Percentiles rank a stretch among this genome's conserved stretches.
Evolutionary conservation across 2,329 filamentous ascomycete species (phyloP).

Genomic region (Aspergillus sp.): DNA sequence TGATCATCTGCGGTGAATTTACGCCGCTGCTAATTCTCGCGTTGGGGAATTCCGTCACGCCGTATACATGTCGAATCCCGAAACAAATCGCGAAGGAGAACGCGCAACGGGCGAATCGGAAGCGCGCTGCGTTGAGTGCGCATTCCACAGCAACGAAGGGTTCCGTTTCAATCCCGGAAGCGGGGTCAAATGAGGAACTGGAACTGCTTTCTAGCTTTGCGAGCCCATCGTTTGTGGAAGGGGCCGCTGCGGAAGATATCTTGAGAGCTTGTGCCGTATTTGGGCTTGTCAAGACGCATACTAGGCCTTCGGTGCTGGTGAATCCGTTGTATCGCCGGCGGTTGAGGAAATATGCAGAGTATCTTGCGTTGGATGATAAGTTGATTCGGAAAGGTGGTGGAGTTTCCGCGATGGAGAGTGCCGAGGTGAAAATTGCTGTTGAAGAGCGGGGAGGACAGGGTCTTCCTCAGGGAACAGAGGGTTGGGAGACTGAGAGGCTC

Average conservation of each 20-base stretch:
- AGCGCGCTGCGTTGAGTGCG: conserved; percentile 24
- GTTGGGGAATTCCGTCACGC: conserved; percentile 68
- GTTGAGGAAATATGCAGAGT: conserved; percentile 57
- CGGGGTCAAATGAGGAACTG: conserved; percentile 31
- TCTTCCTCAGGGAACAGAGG: conserved; percentile 22
- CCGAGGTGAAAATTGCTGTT: conserved; percentile 70
- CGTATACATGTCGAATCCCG: conserved; percentile 80
- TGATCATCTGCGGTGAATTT: conserved; percentile 81
- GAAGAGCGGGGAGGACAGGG: conserved; percentile 62
- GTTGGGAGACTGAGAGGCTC: conserved; percentile 26
- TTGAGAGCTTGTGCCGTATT: conserved; percentile 37
- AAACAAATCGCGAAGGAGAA: conserved; percentile 64
- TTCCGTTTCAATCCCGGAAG: conserved; percentile 14
- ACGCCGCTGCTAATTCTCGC: conserved; percentile 76
- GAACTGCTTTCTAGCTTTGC: conserved; percentile 25
- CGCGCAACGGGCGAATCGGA: conserved; percentile 51
- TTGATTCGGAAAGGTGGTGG: conserved; percentile 67
- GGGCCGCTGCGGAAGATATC: conserved; percentile 25
- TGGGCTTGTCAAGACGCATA: conserved; percentile 33
- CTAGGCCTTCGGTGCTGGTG: conserved; percentile 44
- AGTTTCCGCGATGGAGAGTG: conserved; percentile 55
- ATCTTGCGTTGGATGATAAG: conserved; percentile 69
- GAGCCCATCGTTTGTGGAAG: conserved; percentile 18
- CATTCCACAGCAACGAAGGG: conserved; percentile 19
- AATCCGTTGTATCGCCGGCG: conserved; percentile 52